phyloP scores from a whole-genome alignment of 2,329 filamentous ascomycete genomes.

The Pseudofabraea citricarpa region DNA sequence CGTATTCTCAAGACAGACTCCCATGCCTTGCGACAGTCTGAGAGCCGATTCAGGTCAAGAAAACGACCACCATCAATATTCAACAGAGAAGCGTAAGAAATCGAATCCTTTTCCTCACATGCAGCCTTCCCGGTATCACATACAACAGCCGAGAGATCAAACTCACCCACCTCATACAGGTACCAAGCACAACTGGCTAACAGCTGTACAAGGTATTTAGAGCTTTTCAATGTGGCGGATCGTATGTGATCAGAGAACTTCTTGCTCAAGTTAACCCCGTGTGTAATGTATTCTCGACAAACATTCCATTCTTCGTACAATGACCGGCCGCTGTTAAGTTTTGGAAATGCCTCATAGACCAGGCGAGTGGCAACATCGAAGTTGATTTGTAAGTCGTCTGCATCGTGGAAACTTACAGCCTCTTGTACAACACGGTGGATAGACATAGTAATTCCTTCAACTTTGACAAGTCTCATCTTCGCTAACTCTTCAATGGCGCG shows the following conservation, averaged over 20 bases:
- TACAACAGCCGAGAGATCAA: constrained; percentile 7
- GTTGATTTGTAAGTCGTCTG: constrained; percentile 10
- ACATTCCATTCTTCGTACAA: constrained; percentile 6
- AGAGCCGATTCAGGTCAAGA: constrained; percentile 14
- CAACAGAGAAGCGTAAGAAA: constrained; percentile 9
- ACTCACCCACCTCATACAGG: constrained; percentile 13
- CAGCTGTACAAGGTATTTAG: constrained; percentile 9
- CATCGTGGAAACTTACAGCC: constrained; percentile 16
- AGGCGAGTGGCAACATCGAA: constrained; percentile 11
- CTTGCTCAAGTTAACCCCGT: constrained; percentile 11
- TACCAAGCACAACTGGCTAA: constrained; percentile 13
- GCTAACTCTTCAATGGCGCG: constrained; percentile 12
- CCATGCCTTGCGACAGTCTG: constrained; percentile 11
- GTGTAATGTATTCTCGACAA: constrained; percentile 12
- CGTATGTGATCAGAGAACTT: constrained; percentile 6
- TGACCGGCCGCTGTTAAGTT: constrained; percentile 5
- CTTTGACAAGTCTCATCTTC: constrained; percentile 12
- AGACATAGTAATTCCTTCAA: constrained; percentile 9
- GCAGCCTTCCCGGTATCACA: constrained; percentile 9
- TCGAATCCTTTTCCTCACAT: constrained; percentile 10
- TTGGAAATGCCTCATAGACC: constrained; percentile 16
- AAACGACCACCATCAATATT: constrained; percentile 7
- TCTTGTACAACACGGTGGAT: constrained; percentile 19
- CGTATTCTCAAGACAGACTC: constrained; percentile 9
- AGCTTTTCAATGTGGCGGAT: too few species aligned